A percentile compares a stretch with the other conserved stretches of the same genome.
phyloP scores from a whole-genome alignment of 257 asterid genomes.

The Catharanthus roseus region DNA sequence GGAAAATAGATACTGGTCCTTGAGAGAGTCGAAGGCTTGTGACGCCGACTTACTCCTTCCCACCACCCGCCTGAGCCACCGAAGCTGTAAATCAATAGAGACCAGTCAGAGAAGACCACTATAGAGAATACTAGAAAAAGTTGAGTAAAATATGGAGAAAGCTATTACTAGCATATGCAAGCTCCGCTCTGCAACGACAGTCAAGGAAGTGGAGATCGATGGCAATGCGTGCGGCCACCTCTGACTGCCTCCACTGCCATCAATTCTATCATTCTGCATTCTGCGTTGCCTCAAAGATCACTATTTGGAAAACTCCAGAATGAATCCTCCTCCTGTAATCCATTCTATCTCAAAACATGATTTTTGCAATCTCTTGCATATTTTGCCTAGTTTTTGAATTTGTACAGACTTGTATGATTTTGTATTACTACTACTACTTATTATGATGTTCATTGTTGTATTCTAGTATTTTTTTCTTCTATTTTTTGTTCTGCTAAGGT shows the following conservation, averaged over 20 bases:
- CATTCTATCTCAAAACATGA: background rate
- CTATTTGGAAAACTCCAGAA: conserved; percentile 72
- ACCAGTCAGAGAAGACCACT: background rate
- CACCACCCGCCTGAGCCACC: background rate
- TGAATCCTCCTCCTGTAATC: conserved; percentile 85
- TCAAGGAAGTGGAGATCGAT: conserved; percentile 32
- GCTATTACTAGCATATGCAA: conserved; percentile 29
- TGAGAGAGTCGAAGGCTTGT: background rate
- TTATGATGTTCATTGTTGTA: too few relatives aligned
- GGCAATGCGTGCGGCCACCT: conserved; percentile 35
- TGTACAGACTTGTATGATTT: too few relatives aligned
- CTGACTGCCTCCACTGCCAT: conserved; percentile 48
- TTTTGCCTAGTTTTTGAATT: background rate
- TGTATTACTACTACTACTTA: background rate
- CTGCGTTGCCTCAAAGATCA: conserved; percentile 94
- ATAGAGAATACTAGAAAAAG: background rate
- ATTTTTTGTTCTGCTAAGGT: background rate
- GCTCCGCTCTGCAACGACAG: conserved; percentile 33
- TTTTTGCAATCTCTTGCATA: background rate
- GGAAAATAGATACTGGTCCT: too few relatives aligned
- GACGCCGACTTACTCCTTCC: conserved; percentile 1
- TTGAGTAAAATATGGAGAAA: conserved; percentile 40
- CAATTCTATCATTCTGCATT: conserved; percentile 57
- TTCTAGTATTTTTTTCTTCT: background rate
- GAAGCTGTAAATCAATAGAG: background rate